phyloP scores from a whole-genome alignment of 2,329 filamentous ascomycete genomes.

The Botrytis byssoidea region DNA sequence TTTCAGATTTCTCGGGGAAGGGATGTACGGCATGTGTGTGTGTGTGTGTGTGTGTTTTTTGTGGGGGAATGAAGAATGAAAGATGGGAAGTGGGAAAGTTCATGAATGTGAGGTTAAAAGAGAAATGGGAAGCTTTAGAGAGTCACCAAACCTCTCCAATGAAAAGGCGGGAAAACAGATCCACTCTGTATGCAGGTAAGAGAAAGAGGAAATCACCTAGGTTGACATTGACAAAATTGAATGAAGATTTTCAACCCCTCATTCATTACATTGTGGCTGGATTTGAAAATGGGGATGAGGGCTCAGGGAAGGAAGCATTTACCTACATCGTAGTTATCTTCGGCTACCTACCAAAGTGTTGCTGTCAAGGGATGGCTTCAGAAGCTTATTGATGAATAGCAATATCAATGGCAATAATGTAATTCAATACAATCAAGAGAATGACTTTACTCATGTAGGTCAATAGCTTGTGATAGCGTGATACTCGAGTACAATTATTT shows the following conservation, averaged over 20 bases:
- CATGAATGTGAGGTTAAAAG: background rate
- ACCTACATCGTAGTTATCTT: background rate
- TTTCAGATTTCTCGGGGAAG: background rate
- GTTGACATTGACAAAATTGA: background rate
- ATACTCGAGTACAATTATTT: background rate
- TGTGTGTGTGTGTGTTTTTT: background rate
- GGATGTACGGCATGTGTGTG: background rate
- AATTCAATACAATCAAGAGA: background rate
- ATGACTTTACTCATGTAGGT: background rate
- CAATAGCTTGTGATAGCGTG: background rate
- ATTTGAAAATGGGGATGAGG: background rate
- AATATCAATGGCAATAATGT: no score
- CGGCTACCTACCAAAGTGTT: background rate
- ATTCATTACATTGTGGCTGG: background rate
- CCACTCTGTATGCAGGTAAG: slow-evolving; percentile 3
- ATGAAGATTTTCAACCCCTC: background rate
- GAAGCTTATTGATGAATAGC: background rate
- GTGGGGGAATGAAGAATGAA: background rate
- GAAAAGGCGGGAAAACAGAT: background rate
- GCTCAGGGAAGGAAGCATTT: background rate
- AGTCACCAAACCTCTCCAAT: background rate
- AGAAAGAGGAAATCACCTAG: background rate
- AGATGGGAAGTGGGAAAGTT: background rate
- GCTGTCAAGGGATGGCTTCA: background rate
- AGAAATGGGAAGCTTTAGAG: background rate